phyloP scores from a whole-genome alignment of 129 eudicot genomes.

The Sambucus nigra region DNA sequence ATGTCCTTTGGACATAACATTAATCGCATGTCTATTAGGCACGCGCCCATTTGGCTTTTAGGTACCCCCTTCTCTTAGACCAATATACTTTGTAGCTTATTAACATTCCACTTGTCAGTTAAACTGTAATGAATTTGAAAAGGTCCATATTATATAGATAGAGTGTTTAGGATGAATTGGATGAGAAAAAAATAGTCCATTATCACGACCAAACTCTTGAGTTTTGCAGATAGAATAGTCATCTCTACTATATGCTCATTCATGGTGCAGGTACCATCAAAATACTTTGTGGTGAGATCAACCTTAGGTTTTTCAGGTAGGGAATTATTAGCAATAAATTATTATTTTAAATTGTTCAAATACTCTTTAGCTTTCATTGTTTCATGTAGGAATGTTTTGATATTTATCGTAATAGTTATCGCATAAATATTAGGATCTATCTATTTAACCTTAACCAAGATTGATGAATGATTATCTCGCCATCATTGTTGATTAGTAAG shows the following conservation, averaged over 20 bases:
- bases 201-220: conserved; percentile 5
- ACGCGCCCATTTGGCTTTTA: neutral
- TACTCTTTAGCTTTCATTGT: no score
- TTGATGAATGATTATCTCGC: no score
- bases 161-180: conserved; percentile 12
- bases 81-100: conserved; percentile 13
- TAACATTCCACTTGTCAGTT: conserved; percentile 13
- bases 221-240: neutral
- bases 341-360: no score
- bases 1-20: no score
- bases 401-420: no score
- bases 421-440: no score
- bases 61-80: conserved; percentile 9
- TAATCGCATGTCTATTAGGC: no score
- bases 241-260: conserved; percentile 14
- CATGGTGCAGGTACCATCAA: conserved; percentile 9
- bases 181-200: conserved; percentile 13
- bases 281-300: conserved; percentile 12
- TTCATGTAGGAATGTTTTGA: no score
- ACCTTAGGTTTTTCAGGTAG: no score
- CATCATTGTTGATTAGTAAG: no score
- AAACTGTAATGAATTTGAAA: conserved; percentile 23
- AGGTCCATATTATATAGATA: conserved; percentile 14
- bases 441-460: no score
- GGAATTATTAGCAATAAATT: no score